Conservation (phyloP, 2,329 filamentous ascomycete genomes). For the Fusarium dimerum region DNA sequence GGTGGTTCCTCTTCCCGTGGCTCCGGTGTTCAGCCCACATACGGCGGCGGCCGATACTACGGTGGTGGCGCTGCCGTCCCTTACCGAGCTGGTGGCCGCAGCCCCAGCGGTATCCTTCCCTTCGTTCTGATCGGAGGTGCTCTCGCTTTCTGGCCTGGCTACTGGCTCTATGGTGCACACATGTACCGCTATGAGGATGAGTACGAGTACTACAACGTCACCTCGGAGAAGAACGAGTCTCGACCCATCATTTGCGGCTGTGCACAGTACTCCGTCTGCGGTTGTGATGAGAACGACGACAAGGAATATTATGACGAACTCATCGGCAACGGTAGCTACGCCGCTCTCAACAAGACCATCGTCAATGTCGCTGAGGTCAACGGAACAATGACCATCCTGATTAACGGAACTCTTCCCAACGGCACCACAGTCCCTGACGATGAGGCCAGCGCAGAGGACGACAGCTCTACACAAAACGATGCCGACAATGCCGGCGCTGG, state of each 20-base stretch:
- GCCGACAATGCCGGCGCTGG: slow-evolving; percentile 33
- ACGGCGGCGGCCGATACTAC: slow-evolving; percentile 66
- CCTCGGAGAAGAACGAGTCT: slow-evolving; percentile 42
- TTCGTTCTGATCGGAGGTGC: slow-evolving; percentile 51
- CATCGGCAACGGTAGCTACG: slow-evolving; percentile 65
- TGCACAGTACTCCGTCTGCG: slow-evolving; percentile 54
- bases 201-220: slow-evolving; percentile 51
- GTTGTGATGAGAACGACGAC: slow-evolving; percentile 69
- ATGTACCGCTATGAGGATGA: slow-evolving; percentile 51
- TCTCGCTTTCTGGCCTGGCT: slow-evolving; percentile 62
- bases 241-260: slow-evolving; percentile 48
- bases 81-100: slow-evolving; percentile 58
- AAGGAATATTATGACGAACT: slow-evolving; percentile 61
- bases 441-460: slow-evolving; percentile 31
- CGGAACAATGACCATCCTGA: slow-evolving; percentile 62
- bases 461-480: neutral
- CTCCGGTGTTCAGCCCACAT: slow-evolving; percentile 57
- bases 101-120: slow-evolving; percentile 53
- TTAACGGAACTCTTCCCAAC: slow-evolving; percentile 79
- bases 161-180: slow-evolving; percentile 66
- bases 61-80: slow-evolving; percentile 64
- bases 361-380: slow-evolving; percentile 63
- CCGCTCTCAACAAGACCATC: slow-evolving; percentile 59
- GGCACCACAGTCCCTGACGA: slow-evolving; percentile 56
- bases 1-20: slow-evolving; percentile 59